Evolutionary conservation across 2,329 filamentous ascomycete species (phyloP).

Genomic region (Plenodomus tracheiphilus): DNA sequence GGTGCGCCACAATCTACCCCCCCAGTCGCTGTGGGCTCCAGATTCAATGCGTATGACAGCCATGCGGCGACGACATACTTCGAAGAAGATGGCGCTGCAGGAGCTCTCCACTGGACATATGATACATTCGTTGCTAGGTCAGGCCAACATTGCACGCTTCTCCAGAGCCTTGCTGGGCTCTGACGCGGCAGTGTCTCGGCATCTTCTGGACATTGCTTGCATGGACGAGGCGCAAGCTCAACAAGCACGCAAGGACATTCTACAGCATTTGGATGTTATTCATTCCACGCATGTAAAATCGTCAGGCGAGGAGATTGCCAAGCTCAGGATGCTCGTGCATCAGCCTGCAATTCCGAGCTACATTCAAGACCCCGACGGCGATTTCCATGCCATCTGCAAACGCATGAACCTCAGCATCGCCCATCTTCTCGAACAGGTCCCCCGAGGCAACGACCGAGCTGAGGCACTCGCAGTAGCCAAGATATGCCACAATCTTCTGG

Average conservation of each 20-base stretch:
- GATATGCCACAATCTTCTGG: slow-evolving; percentile 67
- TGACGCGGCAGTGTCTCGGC: slow-evolving; percentile 19
- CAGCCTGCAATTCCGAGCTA: slow-evolving; percentile 36
- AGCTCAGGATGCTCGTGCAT: slow-evolving; percentile 9
- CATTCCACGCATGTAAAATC: slow-evolving; percentile 9
- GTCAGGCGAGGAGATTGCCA: slow-evolving; percentile 13
- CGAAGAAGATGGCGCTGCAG: slow-evolving; percentile 50
- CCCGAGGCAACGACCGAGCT: slow-evolving; percentile 12
- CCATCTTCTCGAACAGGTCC: slow-evolving; percentile 18
- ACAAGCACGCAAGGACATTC: slow-evolving; percentile 17
- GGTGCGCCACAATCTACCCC: slow-evolving; percentile 42
- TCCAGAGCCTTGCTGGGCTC: slow-evolving; percentile 3
- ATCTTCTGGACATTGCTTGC: slow-evolving; percentile 19
- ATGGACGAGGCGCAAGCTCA: slow-evolving; percentile 3
- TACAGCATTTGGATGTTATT: slow-evolving; percentile 18
- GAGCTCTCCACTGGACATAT: slow-evolving; percentile 48
- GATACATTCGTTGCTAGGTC: slow-evolving; percentile 41
- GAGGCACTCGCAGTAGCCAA: slow-evolving; percentile 28
- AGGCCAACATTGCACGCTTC: slow-evolving; percentile 11
- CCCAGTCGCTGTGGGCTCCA: slow-evolving; percentile 51
- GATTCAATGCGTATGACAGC: slow-evolving; percentile 36
- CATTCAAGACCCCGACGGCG: slow-evolving; percentile 43
- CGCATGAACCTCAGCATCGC: slow-evolving; percentile 39
- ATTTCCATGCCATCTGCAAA: slow-evolving; percentile 34
- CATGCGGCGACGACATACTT: slow-evolving; percentile 37